Conservation (phyloP, 805 yeast species). For the Myxozyma udenii region DNA sequence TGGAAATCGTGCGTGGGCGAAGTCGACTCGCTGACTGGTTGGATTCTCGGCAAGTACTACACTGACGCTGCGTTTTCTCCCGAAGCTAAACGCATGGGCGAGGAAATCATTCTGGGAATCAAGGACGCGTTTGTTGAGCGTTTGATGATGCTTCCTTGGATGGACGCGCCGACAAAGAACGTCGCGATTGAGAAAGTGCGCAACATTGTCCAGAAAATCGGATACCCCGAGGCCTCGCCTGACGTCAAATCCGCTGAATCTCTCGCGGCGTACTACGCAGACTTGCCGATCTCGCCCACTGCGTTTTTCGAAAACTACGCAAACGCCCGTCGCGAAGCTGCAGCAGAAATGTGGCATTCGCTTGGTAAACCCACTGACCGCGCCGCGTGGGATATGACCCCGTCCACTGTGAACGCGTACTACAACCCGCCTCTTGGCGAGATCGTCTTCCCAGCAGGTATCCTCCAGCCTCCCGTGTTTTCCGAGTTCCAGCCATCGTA, state of each 20-base stretch:
- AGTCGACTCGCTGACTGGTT: slow-evolving; percentile 28
- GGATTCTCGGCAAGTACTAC: slow-evolving; percentile 29
- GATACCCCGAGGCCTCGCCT: slow-evolving; percentile 28
- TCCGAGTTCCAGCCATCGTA: slow-evolving; percentile 28
- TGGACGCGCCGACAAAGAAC: slow-evolving; percentile 25
- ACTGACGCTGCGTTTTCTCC: slow-evolving; percentile 27
- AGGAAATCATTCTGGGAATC: slow-evolving; percentile 24
- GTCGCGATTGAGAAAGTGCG: slow-evolving; percentile 27
- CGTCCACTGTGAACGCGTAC: slow-evolving; percentile 30
- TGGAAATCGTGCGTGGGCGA: slow-evolving; percentile 29
- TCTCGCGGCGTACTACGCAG: slow-evolving; percentile 26
- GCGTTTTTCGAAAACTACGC: slow-evolving; percentile 26
- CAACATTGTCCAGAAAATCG: slow-evolving; percentile 28
- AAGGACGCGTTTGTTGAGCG: slow-evolving; percentile 25
- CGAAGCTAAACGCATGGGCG: slow-evolving; percentile 26
- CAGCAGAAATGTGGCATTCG: slow-evolving; percentile 23
- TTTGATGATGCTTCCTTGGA: slow-evolving; percentile 24
- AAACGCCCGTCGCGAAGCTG: slow-evolving; percentile 23
- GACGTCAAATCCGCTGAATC: slow-evolving; percentile 18
- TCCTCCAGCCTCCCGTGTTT: slow-evolving; percentile 28
- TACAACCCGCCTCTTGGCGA: slow-evolving; percentile 30
- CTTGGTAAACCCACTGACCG: slow-evolving; percentile 26
- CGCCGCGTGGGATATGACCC: slow-evolving; percentile 30
- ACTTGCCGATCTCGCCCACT: slow-evolving; percentile 13
- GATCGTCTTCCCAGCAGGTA: slow-evolving; percentile 31